phyloP scores from a whole-genome alignment of 2,329 filamentous ascomycete species.

The Sphaerostilbella broomeana region DNA sequence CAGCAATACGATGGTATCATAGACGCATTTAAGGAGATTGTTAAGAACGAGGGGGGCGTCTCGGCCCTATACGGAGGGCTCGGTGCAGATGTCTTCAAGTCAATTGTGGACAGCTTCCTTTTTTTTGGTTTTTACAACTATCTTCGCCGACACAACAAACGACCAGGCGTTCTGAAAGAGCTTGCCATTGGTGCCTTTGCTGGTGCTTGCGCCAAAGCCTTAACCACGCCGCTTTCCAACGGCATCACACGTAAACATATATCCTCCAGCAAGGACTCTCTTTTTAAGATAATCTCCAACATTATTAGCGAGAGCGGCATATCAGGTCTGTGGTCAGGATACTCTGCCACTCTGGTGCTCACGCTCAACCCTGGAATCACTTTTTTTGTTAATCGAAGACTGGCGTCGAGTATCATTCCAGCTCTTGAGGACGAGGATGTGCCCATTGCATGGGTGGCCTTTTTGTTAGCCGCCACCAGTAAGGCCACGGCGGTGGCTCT shows the following conservation, averaged over 20 bases:
- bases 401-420: conserved; percentile 54
- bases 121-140: conserved; percentile 78
- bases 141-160: conserved; percentile 33
- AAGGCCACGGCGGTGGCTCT: conserved; percentile 70
- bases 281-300: conserved; percentile 52
- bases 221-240: conserved; percentile 76
- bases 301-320: conserved; percentile 66
- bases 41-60: conserved; percentile 61
- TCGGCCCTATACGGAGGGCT: conserved; percentile 64
- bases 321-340: conserved; percentile 78
- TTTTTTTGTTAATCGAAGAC: conserved; percentile 70
- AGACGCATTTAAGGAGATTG: conserved; percentile 67
- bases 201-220: conserved; percentile 65
- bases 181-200: conserved; percentile 67
- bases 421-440: conserved; percentile 38
- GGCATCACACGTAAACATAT: conserved; percentile 79
- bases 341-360: conserved; percentile 70
- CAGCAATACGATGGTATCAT: conserved; percentile 57
- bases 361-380: conserved; percentile 84
- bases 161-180: conserved; percentile 61
- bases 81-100: conserved; percentile 58
- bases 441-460: conserved; percentile 33
- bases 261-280: conserved; percentile 39
- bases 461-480: conserved; percentile 61
- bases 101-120: conserved; percentile 68